phyloP scores from a whole-genome alignment of 1,284 basidiomycete species.

The Ustilago xerochloae region DNA sequence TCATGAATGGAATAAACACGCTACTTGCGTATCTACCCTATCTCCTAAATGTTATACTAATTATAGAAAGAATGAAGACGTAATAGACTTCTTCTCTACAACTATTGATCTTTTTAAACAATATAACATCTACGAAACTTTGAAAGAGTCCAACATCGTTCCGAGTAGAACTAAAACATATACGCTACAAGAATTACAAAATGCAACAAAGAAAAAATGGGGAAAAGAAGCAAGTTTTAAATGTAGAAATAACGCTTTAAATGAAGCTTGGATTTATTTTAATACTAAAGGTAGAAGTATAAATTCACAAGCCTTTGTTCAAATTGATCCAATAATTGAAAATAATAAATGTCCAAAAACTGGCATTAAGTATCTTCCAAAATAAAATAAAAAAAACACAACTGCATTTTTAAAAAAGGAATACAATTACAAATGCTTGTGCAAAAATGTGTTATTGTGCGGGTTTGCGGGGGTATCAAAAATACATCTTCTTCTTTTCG shows the following conservation, averaged over 20 bases:
- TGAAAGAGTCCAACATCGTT: constrained; percentile 26
- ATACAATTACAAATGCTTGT: constrained; percentile 16
- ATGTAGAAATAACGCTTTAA: constrained; percentile 35
- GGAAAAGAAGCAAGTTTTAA: constrained; percentile 35
- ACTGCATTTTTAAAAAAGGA: background rate
- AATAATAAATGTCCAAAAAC: constrained; percentile 38
- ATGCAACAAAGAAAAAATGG: constrained; percentile 16
- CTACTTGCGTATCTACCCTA: constrained; percentile 50
- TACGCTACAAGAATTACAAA: constrained; percentile 25
- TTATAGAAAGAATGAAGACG: constrained; percentile 27
- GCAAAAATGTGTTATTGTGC: no score
- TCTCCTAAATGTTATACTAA: constrained; percentile 39
- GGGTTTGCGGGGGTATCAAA: no score
- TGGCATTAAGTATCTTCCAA: constrained; percentile 45
- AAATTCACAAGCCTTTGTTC: constrained; percentile 22
- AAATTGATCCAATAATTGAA: constrained; percentile 21
- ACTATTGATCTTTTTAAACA: constrained; percentile 28
- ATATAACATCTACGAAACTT: constrained; percentile 38
- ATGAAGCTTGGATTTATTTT: constrained; percentile 48
- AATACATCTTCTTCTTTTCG: background rate
- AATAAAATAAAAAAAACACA: constrained; percentile 23
- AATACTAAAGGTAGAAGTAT: constrained; percentile 36
- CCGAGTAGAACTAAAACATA: constrained; percentile 27
- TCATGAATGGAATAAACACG: constrained; percentile 55
- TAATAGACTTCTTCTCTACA: constrained; percentile 53